Base-by-base conservation (phyloP, 2,329 filamentous ascomycete genomes). In the Cladosporium halotolerans region DNA sequence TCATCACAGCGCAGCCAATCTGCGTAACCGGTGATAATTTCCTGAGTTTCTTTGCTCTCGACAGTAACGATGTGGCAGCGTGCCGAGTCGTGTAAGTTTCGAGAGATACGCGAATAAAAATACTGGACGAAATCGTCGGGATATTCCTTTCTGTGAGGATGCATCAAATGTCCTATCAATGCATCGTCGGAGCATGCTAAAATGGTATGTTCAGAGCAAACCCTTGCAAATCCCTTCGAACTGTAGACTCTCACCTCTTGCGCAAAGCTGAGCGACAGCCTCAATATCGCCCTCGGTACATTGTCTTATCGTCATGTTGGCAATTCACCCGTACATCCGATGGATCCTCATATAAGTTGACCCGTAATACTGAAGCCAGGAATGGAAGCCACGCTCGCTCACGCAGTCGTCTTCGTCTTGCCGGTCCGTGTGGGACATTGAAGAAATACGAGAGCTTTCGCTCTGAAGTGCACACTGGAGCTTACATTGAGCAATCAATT, bases 101-200 rank as follows among this genome's bases (percentile, higher is more conserved):
- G 18, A 4, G 33, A 16, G 5, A 43, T 19, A 8, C 33, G 32
- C 32, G 18, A 31, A n/a, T 32, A 40, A 31, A 52, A 69, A 57
- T 61, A 68, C 47, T 66, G 64, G 1, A 67, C 57, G 31, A 52
- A 52, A 18, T 67, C 62, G 3, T 64, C 57, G 0, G 66, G 66
- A 28, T 63, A 60, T 9, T 63, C 10, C 2, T 64, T 45, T 4
- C 66, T 61, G 32, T 64, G 34, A 1, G 66, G 66, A 56, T 69
- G 66, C 65, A 68, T 67, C 6, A 68, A 50, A 2, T 60, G 49
- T 10, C 66, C 66, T 9, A 68, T 63, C 28, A 68, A 59, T 33
- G 66, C 63, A 52, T 68, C 66, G 38, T 68, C 60, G 32, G 66
- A 66, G 53, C 68, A 68, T 8, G 64, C 66, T 9, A 54, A 38